Base-by-base conservation (phyloP, 2,329 filamentous ascomycete genomes). In the Colletotrichum sp. region DNA sequence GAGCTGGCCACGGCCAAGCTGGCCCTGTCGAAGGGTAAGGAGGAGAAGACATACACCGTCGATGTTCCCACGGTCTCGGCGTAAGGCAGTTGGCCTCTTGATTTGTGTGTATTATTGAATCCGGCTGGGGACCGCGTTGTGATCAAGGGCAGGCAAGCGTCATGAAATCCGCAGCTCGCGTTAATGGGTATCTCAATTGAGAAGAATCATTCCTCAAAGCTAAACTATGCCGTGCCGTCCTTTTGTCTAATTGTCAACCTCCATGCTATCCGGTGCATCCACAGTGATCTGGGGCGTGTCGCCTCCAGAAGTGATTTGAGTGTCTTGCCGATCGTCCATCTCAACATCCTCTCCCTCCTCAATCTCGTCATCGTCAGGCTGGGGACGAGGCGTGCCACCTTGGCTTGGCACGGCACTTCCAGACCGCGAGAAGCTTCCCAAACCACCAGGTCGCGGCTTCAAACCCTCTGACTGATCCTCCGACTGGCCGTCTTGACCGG, bases 241-340 rank as follows among this genome's bases (percentile, higher is more conserved):
- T 47, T 54, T 16, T 27, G 24, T 33, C 62, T 72, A 72, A 29
- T 47, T 73, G 85, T 94, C 85, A 62, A 87, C 82, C 70, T 95
- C 93, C 93, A 95, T 95, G 78, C 86, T 89, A 55, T 86, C 84
- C 31, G 87, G 85, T 27, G 86, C 84, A 72, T 90, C 87, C 63
- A 91, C 83, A 24, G 83, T 85, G 66, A 89, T 88, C 75, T 82
- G 83, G 38, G 87, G 87, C 18, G 86, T 85, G 70, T 88, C 83
- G 6, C 86, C 85, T n/a, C 83, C 84, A 12, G 70, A 75, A 27
- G 70, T 71, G 31, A 82, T 82, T 5, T 82, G 83, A 2, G 80
- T 81, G 66, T 83, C 82, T 69, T 81, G 82, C 9, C 78, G 79
- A 33, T 91, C 91, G 12, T 86, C 86, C 89, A 93, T 93, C 51